A percentile compares a stretch with the other conserved stretches of the same genome.
phyloP scores from a whole-genome alignment of 495 filamentous ascomycete genomes.

The Bombardia bombarda region DNA sequence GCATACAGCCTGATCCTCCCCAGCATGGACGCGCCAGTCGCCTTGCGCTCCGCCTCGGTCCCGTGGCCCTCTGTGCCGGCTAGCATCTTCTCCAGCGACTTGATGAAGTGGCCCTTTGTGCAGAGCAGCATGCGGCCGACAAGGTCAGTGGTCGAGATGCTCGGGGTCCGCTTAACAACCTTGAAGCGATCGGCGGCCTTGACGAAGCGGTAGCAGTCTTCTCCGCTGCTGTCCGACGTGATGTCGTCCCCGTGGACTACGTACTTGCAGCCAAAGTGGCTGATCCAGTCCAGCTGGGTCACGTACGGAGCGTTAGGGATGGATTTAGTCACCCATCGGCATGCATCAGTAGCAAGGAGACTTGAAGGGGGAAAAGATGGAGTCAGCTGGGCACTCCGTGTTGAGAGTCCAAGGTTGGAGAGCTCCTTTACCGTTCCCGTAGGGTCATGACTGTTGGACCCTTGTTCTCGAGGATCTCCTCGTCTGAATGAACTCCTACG shows the following conservation, averaged over 20 bases:
- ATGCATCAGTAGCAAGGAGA: conserved; percentile 81
- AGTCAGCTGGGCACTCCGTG: conserved; percentile 13
- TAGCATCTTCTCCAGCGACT: conserved; percentile 58
- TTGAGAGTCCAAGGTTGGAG: neutral
- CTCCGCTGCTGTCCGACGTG: conserved; percentile 80
- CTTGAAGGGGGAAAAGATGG: conserved; percentile 15
- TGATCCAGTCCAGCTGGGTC: conserved; percentile 86
- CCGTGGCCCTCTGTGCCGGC: conserved; percentile 65
- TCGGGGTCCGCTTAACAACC: conserved; percentile 91
- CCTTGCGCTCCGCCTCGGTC: conserved; percentile 54
- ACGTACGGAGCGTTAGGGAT: conserved; percentile 90
- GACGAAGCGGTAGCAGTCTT: conserved; percentile 96
- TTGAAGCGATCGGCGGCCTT: conserved; percentile 86
- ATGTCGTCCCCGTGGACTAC: conserved; percentile 98
- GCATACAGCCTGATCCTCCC: conserved; percentile 77
- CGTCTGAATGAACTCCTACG: conserved; percentile 90
- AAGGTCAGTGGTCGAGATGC: conserved; percentile 93
- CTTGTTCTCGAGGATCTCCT: conserved; percentile 92
- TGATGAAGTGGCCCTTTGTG: conserved; percentile 81
- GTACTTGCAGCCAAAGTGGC: conserved; percentile 85
- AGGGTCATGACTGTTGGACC: conserved; percentile 96
- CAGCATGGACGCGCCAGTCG: conserved; percentile 50
- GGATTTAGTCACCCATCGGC: conserved; percentile 82
- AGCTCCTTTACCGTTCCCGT: conserved; percentile 59
- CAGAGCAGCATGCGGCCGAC: conserved; percentile 95